Evolutionary conservation across 2,329 filamentous ascomycete species (phyloP).

Genomic region (Fusarium succisae): DNA sequence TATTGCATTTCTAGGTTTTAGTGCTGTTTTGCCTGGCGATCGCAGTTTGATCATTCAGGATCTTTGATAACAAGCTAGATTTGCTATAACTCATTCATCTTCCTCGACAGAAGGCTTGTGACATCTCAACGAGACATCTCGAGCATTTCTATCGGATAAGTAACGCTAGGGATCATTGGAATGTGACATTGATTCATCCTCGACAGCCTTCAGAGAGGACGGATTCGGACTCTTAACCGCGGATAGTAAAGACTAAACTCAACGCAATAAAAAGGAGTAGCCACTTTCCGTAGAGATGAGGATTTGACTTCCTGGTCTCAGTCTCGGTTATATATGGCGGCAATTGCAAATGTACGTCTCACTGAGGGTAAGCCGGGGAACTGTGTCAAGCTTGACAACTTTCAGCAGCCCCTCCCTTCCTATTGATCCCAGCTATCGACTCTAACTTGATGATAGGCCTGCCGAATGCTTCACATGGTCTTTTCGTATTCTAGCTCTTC

Average conservation of each 20-base stretch:
- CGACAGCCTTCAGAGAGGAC: background rate
- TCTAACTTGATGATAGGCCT: fast-evolving
- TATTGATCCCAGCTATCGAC: background rate
- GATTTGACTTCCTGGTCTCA: too few species aligned
- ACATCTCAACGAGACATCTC: too few species aligned
- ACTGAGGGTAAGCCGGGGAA: background rate
- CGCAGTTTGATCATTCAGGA: fast-evolving
- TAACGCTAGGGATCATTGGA: fast-evolving
- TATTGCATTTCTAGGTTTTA: background rate
- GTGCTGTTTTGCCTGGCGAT: too few species aligned
- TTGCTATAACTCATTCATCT: fast-evolving
- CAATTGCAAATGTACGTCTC: fast-evolving
- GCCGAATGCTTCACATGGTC: fast-evolving
- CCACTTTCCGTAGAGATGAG: background rate
- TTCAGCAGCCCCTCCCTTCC: background rate
- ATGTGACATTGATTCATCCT: background rate
- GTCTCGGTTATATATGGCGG: background rate
- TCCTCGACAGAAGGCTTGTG: fast-evolving
- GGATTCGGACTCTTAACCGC: fast-evolving
- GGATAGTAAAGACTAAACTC: background rate
- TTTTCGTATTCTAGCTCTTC: fast-evolving
- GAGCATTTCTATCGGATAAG: fast-evolving
- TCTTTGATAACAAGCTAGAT: background rate
- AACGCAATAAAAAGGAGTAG: background rate
- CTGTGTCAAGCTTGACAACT: background rate